Conservation (phyloP, 345 rosid genomes). For the Mercurialis annua region DNA sequence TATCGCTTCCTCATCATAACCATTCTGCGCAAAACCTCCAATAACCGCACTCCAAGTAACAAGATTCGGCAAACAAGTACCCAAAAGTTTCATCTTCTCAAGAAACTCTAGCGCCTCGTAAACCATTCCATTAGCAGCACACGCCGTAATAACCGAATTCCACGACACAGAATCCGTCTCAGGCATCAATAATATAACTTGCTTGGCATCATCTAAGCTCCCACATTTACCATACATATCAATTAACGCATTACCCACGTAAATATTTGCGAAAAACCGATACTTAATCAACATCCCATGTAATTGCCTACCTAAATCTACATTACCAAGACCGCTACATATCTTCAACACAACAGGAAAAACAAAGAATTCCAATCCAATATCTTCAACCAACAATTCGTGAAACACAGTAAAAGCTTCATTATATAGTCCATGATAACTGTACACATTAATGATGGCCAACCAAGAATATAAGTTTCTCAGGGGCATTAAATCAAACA, state of each 20-base stretch:
- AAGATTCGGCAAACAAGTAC: conserved; percentile 37
- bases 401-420: conserved; percentile 15
- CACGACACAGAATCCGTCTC: conserved; percentile 26
- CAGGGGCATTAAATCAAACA: conserved; percentile 25
- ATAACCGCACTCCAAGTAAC: conserved; percentile 64
- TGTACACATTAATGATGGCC: conserved; percentile 16
- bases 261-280: conserved; percentile 19
- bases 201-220: conserved; percentile 24
- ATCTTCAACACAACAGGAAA: conserved; percentile 20
- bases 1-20: conserved; percentile 37
- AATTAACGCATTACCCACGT: conserved; percentile 29
- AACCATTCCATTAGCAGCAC: conserved; percentile 28
- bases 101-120: conserved; percentile 31
- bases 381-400: conserved; percentile 18
- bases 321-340: conserved; percentile 17
- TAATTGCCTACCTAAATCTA: conserved; percentile 21
- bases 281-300: conserved; percentile 25
- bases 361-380: conserved; percentile 20
- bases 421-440: conserved; percentile 15
- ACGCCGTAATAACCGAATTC: conserved; percentile 29
- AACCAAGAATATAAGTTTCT: conserved; percentile 24
- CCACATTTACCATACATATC: conserved; percentile 32
- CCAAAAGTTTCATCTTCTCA: conserved; percentile 35
- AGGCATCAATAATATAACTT: conserved; percentile 15
- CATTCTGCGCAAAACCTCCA: conserved; percentile 57